phyloP scores from a whole-genome alignment of 176 grass and related monocot genomes.

The Juncus effusus region DNA sequence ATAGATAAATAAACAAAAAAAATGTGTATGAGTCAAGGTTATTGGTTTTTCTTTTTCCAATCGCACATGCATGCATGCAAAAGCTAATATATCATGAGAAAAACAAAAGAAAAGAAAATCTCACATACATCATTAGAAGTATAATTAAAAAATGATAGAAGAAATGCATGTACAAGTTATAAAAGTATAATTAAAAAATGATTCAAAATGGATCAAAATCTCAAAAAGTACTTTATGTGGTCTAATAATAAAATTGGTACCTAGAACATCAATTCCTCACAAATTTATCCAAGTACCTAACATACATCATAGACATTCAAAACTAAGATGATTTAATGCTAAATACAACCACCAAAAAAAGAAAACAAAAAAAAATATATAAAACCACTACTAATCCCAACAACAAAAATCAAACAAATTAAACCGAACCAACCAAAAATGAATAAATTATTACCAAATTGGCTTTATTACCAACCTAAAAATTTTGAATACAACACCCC shows the following conservation, averaged over 20 bases:
- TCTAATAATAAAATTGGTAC: too few relatives aligned
- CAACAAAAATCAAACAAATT: conserved; percentile 13
- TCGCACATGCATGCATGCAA: conserved; percentile 4
- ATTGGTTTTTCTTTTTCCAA: neutral
- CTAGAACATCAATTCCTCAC: too few relatives aligned
- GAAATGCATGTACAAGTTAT: too few relatives aligned
- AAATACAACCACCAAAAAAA: conserved; percentile 17
- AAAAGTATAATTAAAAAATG: too few relatives aligned
- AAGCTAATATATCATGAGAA: conserved; percentile 7
- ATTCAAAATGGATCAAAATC: too few relatives aligned
- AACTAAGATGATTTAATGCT: neutral
- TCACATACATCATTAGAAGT: neutral
- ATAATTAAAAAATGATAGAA: too few relatives aligned
- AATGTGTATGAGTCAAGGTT: too few relatives aligned
- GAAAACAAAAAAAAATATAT: conserved; percentile 12
- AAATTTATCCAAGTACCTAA: too few relatives aligned
- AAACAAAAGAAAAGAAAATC: neutral
- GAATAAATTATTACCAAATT: conserved; percentile 52
- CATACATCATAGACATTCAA: too few relatives aligned
- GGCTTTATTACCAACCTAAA: conserved; percentile 56
- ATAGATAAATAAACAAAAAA: neutral
- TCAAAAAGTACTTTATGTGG: too few relatives aligned
- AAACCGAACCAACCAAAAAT: conserved; percentile 18
- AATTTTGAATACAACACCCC: conserved; percentile 46
- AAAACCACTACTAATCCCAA: conserved; percentile 2